phyloP scores from a whole-genome alignment of 192 early-diverging fungal genomes.

The Cladochytrium replicatum region DNA sequence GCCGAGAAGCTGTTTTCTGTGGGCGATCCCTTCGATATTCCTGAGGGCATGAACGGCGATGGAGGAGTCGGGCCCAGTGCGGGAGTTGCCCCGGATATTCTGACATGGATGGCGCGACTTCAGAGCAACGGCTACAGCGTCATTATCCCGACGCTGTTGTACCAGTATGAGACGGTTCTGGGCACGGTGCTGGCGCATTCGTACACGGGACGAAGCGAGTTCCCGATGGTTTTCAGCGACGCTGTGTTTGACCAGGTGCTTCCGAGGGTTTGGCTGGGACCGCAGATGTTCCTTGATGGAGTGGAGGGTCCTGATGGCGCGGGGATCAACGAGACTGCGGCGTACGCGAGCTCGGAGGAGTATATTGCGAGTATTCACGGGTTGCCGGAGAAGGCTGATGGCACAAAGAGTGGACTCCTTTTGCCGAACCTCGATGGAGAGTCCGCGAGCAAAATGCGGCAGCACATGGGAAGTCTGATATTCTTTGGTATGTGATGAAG shows the following conservation, averaged over 20 bases:
- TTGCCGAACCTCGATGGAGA: constrained; percentile 23
- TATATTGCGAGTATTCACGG: constrained; percentile 15
- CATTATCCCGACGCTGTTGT: constrained; percentile 27
- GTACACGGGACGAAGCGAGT: constrained; percentile 18
- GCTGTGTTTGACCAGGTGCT: constrained; percentile 27
- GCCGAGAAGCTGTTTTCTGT: constrained; percentile 25
- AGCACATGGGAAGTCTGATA: constrained; percentile 33
- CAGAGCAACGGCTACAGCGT: constrained; percentile 29
- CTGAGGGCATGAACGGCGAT: constrained; percentile 1
- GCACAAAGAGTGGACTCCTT: constrained; percentile 14
- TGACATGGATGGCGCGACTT: constrained; percentile 29
- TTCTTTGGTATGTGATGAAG: constrained; percentile 25
- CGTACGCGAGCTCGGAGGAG: no score
- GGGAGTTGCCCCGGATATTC: constrained; percentile 12
- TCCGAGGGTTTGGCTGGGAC: constrained; percentile 11
- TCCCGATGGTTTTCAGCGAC: constrained; percentile 1
- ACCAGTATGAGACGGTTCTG: constrained; percentile 34
- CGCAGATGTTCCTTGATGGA: constrained; percentile 17
- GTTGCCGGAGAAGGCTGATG: constrained; percentile 11
- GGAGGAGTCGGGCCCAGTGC: constrained; percentile 10
- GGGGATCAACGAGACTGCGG: no score
- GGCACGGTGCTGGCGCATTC: constrained; percentile 34
- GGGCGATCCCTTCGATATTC: constrained; percentile 28
- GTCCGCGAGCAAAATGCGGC: constrained; percentile 19
- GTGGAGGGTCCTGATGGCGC: no score